Percentiles rank a stretch among this genome's conserved stretches.
These are phyloP conservation scores for Fonsecaea multimorphosa DNA, from an alignment of 2,329 filamentous ascomycete genomes.

Conservation along the genomic window DNA sequence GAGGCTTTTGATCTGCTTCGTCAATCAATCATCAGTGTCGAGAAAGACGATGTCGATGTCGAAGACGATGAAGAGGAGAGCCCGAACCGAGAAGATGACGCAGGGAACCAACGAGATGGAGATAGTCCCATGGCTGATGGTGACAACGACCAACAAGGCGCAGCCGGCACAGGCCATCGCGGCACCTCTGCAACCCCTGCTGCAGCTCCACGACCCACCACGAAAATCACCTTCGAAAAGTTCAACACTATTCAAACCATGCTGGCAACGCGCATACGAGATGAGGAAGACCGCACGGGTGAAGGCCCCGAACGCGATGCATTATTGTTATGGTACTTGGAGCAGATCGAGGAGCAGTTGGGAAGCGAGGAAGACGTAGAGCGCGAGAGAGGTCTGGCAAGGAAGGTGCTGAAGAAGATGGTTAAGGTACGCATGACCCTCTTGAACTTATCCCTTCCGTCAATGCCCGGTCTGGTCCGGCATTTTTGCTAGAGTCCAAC, in stretches of 20 bases:
- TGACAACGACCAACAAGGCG: constrained; percentile 46
- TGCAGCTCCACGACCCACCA: constrained; percentile 57
- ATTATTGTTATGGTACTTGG: constrained; percentile 86
- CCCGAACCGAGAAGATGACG: constrained; percentile 51
- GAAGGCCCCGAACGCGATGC: constrained; percentile 86
- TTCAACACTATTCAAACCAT: constrained; percentile 90
- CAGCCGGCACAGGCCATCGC: constrained; percentile 40
- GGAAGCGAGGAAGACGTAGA: constrained; percentile 81
- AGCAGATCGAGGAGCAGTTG: constrained; percentile 85
- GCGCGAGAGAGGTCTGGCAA: constrained; percentile 72
- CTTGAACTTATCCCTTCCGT: not conserved
- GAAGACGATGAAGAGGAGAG: constrained; percentile 74
- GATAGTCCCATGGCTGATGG: constrained; percentile 62
- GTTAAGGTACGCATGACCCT: constrained; percentile 73
- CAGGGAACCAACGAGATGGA: constrained; percentile 53
- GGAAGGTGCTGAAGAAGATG: constrained; percentile 92
- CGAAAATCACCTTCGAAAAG: constrained; percentile 93
- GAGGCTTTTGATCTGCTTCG: constrained; percentile 91
- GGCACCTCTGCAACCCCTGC: constrained; percentile 50
- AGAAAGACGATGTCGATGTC: constrained; percentile 96
- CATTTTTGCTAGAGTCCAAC: constrained; percentile 6
- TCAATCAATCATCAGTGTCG: constrained; percentile 95
- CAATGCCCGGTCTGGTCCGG: not conserved
- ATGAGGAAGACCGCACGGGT: constrained; percentile 75
- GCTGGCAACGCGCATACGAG: constrained; percentile 80